Evolutionary conservation across 495 filamentous ascomycete species (phyloP).

Genomic region (Hypoxylon lienhwacheense): DNA sequence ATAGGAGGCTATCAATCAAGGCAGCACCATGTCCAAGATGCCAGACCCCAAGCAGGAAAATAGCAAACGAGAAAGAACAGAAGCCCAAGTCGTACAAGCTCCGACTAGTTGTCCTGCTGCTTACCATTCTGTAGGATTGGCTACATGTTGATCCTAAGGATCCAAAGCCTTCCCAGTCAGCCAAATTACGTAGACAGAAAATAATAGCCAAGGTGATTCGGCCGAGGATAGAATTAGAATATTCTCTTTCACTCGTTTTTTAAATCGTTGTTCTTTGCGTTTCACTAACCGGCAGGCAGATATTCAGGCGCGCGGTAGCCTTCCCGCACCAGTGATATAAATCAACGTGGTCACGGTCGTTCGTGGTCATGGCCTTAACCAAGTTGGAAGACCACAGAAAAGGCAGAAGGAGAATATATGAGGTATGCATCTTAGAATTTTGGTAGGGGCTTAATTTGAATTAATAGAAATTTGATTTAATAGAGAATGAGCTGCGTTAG

Average conservation of each 20-base stretch:
- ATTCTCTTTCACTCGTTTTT: background rate
- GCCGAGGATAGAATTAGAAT: conserved; percentile 6
- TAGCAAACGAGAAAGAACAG: background rate
- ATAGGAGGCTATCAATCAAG: background rate
- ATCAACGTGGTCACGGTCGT: conserved; percentile 27
- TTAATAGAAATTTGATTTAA: background rate
- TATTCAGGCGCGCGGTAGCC: conserved; percentile 28
- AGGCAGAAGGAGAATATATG: background rate
- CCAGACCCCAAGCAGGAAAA: no score
- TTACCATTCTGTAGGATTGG: no score
- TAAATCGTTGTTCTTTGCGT: background rate
- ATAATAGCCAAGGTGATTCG: conserved; percentile 6
- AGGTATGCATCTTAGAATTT: background rate
- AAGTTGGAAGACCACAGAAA: conserved; percentile 5
- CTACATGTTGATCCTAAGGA: background rate
- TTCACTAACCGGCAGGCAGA: conserved; percentile 1
- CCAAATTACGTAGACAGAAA: background rate
- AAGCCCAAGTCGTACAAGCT: no score
- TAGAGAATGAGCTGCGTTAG: background rate
- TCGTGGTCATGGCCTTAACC: no score
- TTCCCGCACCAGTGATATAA: conserved; percentile 30
- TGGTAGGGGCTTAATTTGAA: conserved; percentile 7
- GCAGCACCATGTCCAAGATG: no score
- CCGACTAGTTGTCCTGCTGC: no score
- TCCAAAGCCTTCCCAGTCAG: background rate